Evolutionary conservation across 148 eudicot species (phyloP), one percentile per base, ranked within the genome.

Genomic region (Spergularia bocconei): DNA sequence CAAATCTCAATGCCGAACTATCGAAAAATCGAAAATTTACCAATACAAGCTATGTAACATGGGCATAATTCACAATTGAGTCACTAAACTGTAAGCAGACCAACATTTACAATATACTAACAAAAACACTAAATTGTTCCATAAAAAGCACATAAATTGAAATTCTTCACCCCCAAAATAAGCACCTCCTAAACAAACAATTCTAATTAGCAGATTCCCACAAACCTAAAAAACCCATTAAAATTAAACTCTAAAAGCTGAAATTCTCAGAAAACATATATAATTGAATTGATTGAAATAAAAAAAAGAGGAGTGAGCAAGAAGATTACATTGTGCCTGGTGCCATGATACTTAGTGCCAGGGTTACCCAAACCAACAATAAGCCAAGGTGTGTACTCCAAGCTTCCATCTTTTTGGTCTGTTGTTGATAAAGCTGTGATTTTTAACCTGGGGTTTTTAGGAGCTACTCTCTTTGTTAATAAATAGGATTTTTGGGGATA

Each of bases 361-460:
- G 99, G 99, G 67, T 95, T 92, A 36, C 97, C 99, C 78, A 95
- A 84, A 51, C 99, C 99, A 61, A 86, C 97, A 71, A 95, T 85
- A 53, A 95, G 88, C 99, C 99, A 95, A 5, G 99, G 99, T 13
- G 96, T 95, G 79, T 89, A 95, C 86, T 95, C 96, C 80, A 84
- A 78, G 20, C 61, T 81, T 14, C 55, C 79, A 54, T 77, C 92
- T 81, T 90, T 83, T 2, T 86, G 72, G 41, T 75, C 74, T 1
- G 47, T 13, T 54, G 78, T 29, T 39, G 83, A 74, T 41, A 90
- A 79, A 73, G 95, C 95, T 3, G 78, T 80, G 58, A 87, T 79
- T 13, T 85, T 79, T 20, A 90, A 64, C 72, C 78, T 44, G 48
- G 48, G 79, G 12, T 61, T 68, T 21, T 6, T 44, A 44, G 77